Conservation (phyloP, 768 basidiomycete genomes). For the Psilocybe tampanensis region DNA sequence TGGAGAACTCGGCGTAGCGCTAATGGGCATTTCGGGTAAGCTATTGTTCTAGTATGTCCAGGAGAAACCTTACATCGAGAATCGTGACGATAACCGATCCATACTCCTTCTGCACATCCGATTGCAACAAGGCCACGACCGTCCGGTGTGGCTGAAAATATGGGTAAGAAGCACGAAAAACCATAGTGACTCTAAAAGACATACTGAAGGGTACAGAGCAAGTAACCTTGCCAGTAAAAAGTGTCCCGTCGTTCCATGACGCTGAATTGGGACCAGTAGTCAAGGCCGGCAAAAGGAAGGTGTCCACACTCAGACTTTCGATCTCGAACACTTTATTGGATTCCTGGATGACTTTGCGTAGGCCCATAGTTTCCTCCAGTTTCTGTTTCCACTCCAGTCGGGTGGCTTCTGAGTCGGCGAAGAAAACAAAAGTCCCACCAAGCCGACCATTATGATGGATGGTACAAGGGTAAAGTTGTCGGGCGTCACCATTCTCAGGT, state of each 20-base stretch:
- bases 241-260: conserved; percentile 69
- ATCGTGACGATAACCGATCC: conserved; percentile 91
- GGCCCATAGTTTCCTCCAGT: conserved; percentile 85
- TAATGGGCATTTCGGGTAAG: conserved; percentile 38
- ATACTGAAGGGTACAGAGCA: conserved; percentile 92
- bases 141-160: conserved; percentile 70
- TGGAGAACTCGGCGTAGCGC: conserved; percentile 93
- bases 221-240: conserved; percentile 84
- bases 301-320: conserved; percentile 85
- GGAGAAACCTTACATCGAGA: conserved; percentile 64
- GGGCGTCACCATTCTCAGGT: conserved; percentile 56
- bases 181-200: conserved; percentile 13
- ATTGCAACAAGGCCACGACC: conserved; percentile 83
- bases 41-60: background rate
- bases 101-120: conserved; percentile 91
- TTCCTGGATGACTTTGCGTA: conserved; percentile 88
- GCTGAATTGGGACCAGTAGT: conserved; percentile 46
- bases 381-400: conserved; percentile 89
- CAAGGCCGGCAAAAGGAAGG: conserved; percentile 76
- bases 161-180: background rate
- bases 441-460: conserved; percentile 87
- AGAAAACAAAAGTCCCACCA: conserved; percentile 82
- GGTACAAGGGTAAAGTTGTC: conserved; percentile 81
- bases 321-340: conserved; percentile 95
- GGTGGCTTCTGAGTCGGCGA: conserved; percentile 72